phyloP scores from a whole-genome alignment of 2,329 filamentous ascomycete genomes.

The Elsinoe fawcettii region DNA sequence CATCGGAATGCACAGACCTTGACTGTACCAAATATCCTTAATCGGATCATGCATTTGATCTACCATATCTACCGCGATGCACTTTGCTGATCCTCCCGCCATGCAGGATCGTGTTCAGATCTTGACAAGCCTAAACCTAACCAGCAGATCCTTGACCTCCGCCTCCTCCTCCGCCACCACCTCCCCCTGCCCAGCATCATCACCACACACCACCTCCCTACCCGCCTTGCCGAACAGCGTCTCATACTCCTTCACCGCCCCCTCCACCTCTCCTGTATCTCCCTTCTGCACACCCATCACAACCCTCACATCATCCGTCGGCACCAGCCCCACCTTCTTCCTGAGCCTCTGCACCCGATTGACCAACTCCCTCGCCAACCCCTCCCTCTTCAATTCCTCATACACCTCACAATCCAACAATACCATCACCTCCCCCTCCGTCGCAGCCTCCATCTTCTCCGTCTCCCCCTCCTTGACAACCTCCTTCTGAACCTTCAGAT shows the following conservation, averaged over 20 bases:
- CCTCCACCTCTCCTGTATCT: constrained; percentile 26
- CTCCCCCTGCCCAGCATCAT: constrained; percentile 13
- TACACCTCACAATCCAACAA: constrained; percentile 80
- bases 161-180: constrained; percentile 69
- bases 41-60: not conserved
- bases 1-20: not conserved
- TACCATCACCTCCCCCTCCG: constrained; percentile 80
- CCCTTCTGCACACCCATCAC: constrained; percentile 69
- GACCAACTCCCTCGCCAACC: constrained; percentile 84
- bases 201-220: constrained; percentile 22
- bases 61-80: not conserved
- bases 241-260: constrained; percentile 30
- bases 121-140: constrained; percentile 64
- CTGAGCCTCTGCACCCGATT: constrained; percentile 84
- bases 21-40: not conserved
- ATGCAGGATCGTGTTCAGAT: constrained; percentile 39
- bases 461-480: constrained; percentile 64
- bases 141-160: constrained; percentile 70
- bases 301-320: constrained; percentile 94
- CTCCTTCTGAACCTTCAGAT: constrained; percentile 73
- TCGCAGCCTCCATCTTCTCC: constrained; percentile 75
- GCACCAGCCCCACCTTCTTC: constrained; percentile 84
- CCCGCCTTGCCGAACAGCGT: constrained; percentile 31
- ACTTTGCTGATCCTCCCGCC: constrained; percentile 25
- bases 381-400: constrained; percentile 79